phyloP scores from a whole-genome alignment of 106 monocot species.

The Phalaenopsis aphrodite region DNA sequence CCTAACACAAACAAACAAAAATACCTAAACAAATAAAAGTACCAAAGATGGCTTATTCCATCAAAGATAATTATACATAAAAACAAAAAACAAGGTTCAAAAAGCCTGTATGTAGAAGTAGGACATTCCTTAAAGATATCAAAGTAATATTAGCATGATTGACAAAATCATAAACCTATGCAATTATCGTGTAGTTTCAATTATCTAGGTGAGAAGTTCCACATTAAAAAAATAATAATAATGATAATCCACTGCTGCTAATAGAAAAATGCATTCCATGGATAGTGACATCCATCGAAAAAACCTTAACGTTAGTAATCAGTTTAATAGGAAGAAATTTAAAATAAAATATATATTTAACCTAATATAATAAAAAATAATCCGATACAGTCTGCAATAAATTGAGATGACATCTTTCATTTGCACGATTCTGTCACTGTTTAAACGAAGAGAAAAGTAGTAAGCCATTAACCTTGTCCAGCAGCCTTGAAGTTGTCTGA shows the following conservation, averaged over 20 bases:
- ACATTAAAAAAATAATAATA: not conserved
- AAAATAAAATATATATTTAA: not conserved
- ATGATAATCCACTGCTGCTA: not conserved
- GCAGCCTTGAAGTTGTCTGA: slow-evolving; percentile 68
- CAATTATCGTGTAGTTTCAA: not conserved
- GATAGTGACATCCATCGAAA: not conserved
- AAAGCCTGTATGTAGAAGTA: not conserved
- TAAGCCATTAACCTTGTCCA: slow-evolving; percentile 56
- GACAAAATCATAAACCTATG: not conserved
- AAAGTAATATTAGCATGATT: not conserved
- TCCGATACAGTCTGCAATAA: not conserved
- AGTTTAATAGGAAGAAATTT: not conserved
- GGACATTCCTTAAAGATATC: not conserved
- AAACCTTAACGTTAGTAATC: not conserved
- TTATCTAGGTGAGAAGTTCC: no score
- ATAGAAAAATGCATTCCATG: not conserved
- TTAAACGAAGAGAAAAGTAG: not conserved
- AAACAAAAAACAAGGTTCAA: no score
- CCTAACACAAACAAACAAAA: no score
- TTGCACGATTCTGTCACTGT: not conserved
- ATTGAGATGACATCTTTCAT: not conserved
- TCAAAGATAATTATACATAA: no score
- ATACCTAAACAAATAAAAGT: not conserved
- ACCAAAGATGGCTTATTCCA: not conserved
- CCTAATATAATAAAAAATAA: not conserved